Base-by-base conservation (phyloP, 2,329 filamentous ascomycete species). In the Ilyonectria mors-panacis region DNA sequence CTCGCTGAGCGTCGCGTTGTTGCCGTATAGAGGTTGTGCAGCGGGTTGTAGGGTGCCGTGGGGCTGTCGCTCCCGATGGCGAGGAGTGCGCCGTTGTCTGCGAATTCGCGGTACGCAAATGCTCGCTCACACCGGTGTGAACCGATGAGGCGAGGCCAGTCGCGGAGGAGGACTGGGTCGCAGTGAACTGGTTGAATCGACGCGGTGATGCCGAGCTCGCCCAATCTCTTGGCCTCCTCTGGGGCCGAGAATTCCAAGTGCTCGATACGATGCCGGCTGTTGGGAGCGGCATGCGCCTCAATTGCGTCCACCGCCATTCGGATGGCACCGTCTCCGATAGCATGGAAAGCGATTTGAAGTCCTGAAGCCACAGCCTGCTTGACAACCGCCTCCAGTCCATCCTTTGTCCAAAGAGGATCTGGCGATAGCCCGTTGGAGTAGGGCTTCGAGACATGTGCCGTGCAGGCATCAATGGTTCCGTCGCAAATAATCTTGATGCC, bases 401-500 rank as follows among this genome's bases (percentile, higher is more conserved):
- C 28, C 37, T 47, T 51, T 1, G 28, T 66, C 63, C 63, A 66
- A 9, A 66, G 12, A 10, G 58, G 53, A 19, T 45, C 51, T 19
- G 44, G 51, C 17, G 45, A 51, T 17, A 35, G 28, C 9, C 51
- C 63, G 17, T 35, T 54, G 9, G 51, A 51, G 74, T 90, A 91
- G 0, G 88, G 88, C 71, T 89, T 82, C 10, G 81, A 78, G 6
- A 91, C 79, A 0, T 84, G 85, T 0, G 88, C 88, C 1, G 88
- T 91, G 76, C 88, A 91, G 5, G 86, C 86, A 70, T 91, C 88
- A 42, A 91, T 81, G n/a, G 89, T 87, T 15, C 88, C 88, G 70
- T 91, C 88, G 71, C 85, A 86, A 53, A 91, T 88, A 33, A 90
- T 75, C 76, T 91, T 91, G 77, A 90, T 87, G 12, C 88, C 88